A percentile compares a stretch with the other conserved stretches of the same genome.
These are phyloP conservation scores for Salix dunnii DNA, from an alignment of 345 rosid genomes.

Conservation along the genomic window DNA sequence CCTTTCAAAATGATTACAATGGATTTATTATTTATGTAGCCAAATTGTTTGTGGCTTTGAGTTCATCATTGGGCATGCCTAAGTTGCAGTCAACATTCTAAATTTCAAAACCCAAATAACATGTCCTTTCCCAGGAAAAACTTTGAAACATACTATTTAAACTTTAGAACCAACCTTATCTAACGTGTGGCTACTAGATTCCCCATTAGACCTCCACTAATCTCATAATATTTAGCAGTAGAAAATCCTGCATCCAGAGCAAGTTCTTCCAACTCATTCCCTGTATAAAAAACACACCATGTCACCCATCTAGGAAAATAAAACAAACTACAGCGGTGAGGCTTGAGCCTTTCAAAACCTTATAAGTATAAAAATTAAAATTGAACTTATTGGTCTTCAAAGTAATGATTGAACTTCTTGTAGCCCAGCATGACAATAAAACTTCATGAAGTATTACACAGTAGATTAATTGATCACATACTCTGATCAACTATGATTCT, in stretches of 20 bases:
- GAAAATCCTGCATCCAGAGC: constrained; percentile 77
- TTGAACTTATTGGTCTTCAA: too few species aligned
- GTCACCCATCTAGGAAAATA: neutral
- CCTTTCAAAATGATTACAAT: neutral
- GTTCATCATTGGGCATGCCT: neutral
- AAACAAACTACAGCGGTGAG: neutral
- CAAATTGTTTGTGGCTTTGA: neutral
- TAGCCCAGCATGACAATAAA: too few species aligned
- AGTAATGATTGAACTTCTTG: too few species aligned
- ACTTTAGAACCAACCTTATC: constrained; percentile 7
- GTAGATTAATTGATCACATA: too few species aligned
- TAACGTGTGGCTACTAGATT: constrained; percentile 64
- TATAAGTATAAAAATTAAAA: neutral
- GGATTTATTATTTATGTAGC: neutral
- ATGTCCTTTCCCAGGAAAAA: neutral
- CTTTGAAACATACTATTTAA: neutral
- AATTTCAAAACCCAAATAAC: neutral
- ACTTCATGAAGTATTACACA: too few species aligned
- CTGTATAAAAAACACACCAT: constrained; percentile 27
- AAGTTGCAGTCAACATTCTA: neutral
- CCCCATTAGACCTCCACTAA: constrained; percentile 81
- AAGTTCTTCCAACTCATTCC: constrained; percentile 71
- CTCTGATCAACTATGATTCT: too few species aligned
- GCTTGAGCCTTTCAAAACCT: neutral
- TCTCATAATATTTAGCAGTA: constrained; percentile 56